Evolutionary conservation across 257 asterid genomes (phyloP).

Genomic region (Plectranthus barbatus): DNA sequence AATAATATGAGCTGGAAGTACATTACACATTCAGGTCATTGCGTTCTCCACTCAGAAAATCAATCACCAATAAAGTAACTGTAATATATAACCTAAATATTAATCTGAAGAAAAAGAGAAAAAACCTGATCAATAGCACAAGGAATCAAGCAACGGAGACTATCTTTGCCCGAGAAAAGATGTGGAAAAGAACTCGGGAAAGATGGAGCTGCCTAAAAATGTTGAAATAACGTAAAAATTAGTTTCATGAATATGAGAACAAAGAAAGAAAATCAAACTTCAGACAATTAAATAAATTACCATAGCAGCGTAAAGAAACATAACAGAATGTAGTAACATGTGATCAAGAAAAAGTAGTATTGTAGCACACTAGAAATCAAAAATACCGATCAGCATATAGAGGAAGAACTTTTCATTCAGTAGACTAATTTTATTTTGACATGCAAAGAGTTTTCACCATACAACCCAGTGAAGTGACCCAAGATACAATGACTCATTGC

Average conservation of each 20-base stretch:
- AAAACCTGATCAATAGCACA: slow-evolving; percentile 96
- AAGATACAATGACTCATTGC: too few relatives aligned
- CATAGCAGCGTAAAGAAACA: not conserved
- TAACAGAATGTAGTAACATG: not conserved
- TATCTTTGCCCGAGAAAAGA: slow-evolving; percentile 66
- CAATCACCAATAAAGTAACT: not conserved
- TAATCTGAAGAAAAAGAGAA: slow-evolving; percentile 14
- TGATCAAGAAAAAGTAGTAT: not conserved
- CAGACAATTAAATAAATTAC: not conserved
- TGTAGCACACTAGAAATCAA: not conserved
- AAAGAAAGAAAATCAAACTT: not conserved
- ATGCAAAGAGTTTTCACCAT: not conserved
- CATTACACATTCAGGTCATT: not conserved
- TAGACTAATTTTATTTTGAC: not conserved
- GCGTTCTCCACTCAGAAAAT: not conserved
- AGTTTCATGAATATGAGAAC: not conserved
- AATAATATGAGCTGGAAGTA: not conserved
- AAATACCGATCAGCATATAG: not conserved
- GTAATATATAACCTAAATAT: not conserved
- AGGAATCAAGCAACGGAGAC: slow-evolving; percentile 81
- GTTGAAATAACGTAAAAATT: slow-evolving; percentile 1
- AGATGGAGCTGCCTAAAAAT: slow-evolving; percentile 81
- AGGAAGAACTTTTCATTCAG: not conserved
- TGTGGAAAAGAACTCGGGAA: slow-evolving; percentile 96
- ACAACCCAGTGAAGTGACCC: too few relatives aligned